Base-by-base conservation (phyloP, 352 stramenopile species). In the Phytophthora sojae region DNA sequence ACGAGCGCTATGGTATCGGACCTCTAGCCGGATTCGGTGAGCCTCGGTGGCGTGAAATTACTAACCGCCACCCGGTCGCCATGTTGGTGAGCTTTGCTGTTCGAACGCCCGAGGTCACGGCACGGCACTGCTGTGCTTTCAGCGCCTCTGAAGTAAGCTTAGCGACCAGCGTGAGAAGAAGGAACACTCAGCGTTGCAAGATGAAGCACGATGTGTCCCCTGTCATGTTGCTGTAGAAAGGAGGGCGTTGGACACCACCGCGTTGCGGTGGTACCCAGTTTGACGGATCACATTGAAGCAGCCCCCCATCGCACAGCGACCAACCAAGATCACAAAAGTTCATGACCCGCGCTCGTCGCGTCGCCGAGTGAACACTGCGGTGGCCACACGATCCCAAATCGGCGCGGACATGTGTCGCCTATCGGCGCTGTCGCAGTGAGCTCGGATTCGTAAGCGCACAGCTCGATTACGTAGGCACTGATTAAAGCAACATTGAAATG, bases 321-420 rank as follows among this genome's bases (percentile, higher is more conserved):
- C 54, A 64, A 70, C 64, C 63, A 70, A 65, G 55, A 65, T 47
- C 56, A 4, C 25, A 29, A 61, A 64, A 49, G 57, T 61, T 71
- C 65, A 72, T 45, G 49, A 61, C 50, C 29, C 6, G 42, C 37
- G 8, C 57, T 67, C 50, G 57, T 62, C 15, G 32, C 19, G 51
- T 68, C 51, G 52, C 21, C 21, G 17, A 14, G 35, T 68, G 32
- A 72, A 63, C 58, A 68, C 35, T 4, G 23, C 1, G 21, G 47
- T 19, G 3, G 42, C 65, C 65, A 73, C 30, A 68, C 65, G 59
- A 73, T 73, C 52, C 51, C 66, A 73, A 73, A 73, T 73, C 66
- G 51, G 30, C 5, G 15, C 52, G n/a, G 23, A 55, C 59, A 63
- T 69, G 58, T 69, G 66, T 69, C 51, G 59, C 58, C 66, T 73